Percentiles rank a stretch among this genome's conserved stretches.
phyloP scores from a whole-genome alignment of 2,329 filamentous ascomycete species.

The Colletotrichum magnum region DNA sequence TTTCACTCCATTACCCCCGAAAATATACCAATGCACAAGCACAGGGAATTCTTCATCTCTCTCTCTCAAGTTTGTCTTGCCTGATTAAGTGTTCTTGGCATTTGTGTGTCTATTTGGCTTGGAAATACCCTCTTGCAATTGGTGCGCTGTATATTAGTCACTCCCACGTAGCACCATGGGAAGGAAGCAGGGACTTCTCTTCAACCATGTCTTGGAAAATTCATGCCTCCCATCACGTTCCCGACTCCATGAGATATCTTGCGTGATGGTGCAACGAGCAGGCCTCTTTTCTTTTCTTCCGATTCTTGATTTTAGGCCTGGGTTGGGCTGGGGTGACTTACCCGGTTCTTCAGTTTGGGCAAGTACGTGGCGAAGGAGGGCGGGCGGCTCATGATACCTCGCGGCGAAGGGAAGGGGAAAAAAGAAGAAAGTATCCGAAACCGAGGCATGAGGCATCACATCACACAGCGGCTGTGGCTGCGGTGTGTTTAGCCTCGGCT shows the following conservation, averaged over 20 bases:
- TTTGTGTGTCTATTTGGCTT: slow-evolving; percentile 3
- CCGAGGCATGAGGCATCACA: not conserved
- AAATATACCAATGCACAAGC: not conserved
- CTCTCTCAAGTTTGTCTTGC: not conserved
- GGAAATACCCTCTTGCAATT: slow-evolving; percentile 15
- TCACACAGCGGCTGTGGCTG: not conserved
- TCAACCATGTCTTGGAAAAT: not conserved
- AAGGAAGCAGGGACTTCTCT: not conserved
- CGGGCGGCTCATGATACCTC: not conserved
- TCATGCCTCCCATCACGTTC: not conserved
- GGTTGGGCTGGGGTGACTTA: no score
- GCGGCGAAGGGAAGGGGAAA: not conserved
- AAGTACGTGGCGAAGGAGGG: not conserved
- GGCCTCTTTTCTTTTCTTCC: not conserved
- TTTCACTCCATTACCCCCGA: not conserved
- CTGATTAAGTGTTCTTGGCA: not conserved
- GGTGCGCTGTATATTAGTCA: not conserved
- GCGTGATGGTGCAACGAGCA: not conserved
- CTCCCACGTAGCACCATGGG: not conserved
- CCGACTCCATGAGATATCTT: not conserved
- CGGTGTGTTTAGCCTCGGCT: not conserved
- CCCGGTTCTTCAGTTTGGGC: no score
- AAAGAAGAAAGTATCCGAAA: slow-evolving; percentile 23
- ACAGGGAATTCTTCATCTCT: not conserved
- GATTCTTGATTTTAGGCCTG: not conserved